Evolutionary conservation across 352 stramenopile species (phyloP), one percentile per base, ranked within the genome.

Genomic region (Bremia lactucae): DNA sequence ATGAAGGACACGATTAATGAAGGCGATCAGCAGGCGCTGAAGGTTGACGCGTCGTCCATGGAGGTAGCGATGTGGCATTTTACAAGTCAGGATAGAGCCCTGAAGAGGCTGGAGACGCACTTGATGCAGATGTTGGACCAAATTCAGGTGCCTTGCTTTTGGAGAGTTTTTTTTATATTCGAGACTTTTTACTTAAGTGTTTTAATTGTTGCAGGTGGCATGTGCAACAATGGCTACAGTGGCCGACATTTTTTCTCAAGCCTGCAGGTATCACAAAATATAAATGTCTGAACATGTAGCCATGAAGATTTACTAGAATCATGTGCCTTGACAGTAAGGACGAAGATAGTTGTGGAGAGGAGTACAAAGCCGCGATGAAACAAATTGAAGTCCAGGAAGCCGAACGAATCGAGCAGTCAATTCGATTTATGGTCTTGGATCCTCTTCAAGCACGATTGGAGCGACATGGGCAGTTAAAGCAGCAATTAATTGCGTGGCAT

Each of bases 381-480:
- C 48, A 61, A 28, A 71, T 87, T 46, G 60, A 72, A n/a, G 60
- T 49, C 25, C 55, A 77, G 29, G 56, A 74, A 18, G 73, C 63
- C 0, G 68, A 87, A 16, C 56, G 69, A 31, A 70, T 86, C 64
- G 74, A 90, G 26, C 78, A 87, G 47, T 79, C 78, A 2, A 67
- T 90, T 35, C 68, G 72, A 9, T 86, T 90, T 51, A 90, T 74
- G 1, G 68, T 87, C 11, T 16, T 87, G 35, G 74, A 87, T 38
- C 74, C 78, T 6, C 38, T 90, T 3, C 49, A 65, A 31, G 60
- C 62, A 11, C 65, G 59, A 6, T 59, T 90, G 25, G 61, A 82
- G 22, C 60, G 57, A 11, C 65, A 87, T 52, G 48, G 66, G 1
- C 36, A 62, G 8, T 36, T 90, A n/a, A 62, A 58, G 13, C 26